Evolutionary conservation across 192 early-diverging fungal species (phyloP), one percentile per base, ranked within the genome.

Genomic region (Umbelopsis sp.): DNA sequence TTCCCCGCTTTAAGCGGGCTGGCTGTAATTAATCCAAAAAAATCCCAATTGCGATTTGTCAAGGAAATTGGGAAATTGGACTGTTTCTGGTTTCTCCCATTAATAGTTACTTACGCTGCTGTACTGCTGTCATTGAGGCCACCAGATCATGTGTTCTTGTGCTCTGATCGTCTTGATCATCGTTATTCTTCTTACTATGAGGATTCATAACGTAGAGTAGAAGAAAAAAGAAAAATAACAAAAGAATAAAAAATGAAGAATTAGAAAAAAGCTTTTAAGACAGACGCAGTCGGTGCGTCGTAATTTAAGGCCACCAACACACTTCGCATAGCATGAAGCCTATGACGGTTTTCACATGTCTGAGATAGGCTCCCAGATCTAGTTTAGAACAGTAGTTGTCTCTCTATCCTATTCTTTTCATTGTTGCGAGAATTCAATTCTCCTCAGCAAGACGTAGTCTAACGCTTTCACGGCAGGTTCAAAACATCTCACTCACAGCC

Each of bases 41-140:
- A 12, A 56, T 32, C 14, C 24, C 56, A 62, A 34, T 62, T 62
- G 31, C 26, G 56, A 62, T 62, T 62, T 62, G 56, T 62, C 56
- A 62, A 29, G 26, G 24, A 34, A 62, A 34, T 62, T 62, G 29
- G 26, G 56, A 62, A 36, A 36, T 32, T 29, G 56, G 29, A 34
- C 25, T 32, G 29, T 11, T 34, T 34, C 31, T 34, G 31, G 20
- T 20, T 34, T 36, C 54, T 5, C 54, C 29, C 31, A 59, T 32
- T 59, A 59, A 16, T 4, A 17, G 24, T 3, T 20, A 62, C 56
- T 62, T 62, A 62, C 56, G 31, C 56, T 62, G 56, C 29, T 62
- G 56, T 62, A 62, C 31, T 11, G 56, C 56, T 62, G 56, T 62
- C 56, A 62, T 62, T 17, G 56, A 14, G 32, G 31, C 56, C 29